Evolutionary conservation across 1,139 yeast genomes (phyloP), one percentile per base, ranked within the genome.

Genomic region (Taphrina betulina): DNA sequence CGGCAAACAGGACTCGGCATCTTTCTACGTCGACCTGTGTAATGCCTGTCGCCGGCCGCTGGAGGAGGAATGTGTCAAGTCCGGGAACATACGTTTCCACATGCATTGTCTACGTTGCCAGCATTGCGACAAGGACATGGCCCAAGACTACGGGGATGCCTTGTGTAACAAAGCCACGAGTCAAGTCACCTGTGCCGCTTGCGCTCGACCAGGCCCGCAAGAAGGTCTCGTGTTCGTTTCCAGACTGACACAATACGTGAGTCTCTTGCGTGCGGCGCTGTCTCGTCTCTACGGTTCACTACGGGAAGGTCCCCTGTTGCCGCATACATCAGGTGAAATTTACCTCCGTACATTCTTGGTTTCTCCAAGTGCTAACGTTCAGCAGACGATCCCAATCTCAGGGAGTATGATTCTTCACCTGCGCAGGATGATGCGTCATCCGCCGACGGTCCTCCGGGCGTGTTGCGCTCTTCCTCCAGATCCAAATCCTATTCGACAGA

Each of bases 221-320:
- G 64, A 73, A 0, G 89, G 88, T 0, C 88, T 90, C 66, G 77
- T 73, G 45, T 66, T 70, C n/a, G 82, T 89, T 0, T 76, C 87
- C 3, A 83, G 82, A 60, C 75, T 88, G 51, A 70, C 80, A 19
- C 97, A 92, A 69, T 78, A 88, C 66, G 75, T 83, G 23, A 88
- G 81, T 67, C 72, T 92, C 51, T 73, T 90, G 62, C 85, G 86
- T 64, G 89, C 92, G 62, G 97, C 97, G 0, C 74, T 89, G 50
- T 79, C 84, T 4, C 76, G 96, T 58, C 83, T 95, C 1, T 81
- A 56, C 35, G 37, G 35, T n/a, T 26, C 20, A 20, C 28, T 56
- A 12, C 26, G 37, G 16, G 41, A 57, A 10, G 53, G 51, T 57
- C 50, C 44, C n/a, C 4, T 24, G n/a, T 12, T 44, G 29, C 59